Evolutionary conservation across 345 rosid species (phyloP), one percentile per base, ranked within the genome.

Genomic region (Arabis hirsuta): DNA sequence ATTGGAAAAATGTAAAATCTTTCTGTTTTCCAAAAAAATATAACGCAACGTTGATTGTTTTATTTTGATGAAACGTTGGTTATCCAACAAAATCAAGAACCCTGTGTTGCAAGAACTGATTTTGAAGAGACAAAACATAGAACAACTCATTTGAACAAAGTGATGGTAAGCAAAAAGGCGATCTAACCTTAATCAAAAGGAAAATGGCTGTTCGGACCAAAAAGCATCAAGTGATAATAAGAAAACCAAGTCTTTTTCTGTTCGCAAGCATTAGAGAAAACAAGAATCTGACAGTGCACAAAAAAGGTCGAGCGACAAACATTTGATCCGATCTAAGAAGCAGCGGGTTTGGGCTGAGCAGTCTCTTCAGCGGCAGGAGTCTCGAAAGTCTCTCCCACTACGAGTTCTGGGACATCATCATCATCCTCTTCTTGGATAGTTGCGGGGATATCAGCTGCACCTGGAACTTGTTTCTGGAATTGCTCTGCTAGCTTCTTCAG

Each of bases 401-500:
- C 98, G 57, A 92, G 98, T 6, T 88, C 93, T 0, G 98, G 98
- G 52, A 92, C 97, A 38, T 87, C 95, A 10, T 72, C 81, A 14
- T 91, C 96, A 1, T 90, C 98, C 10, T 88, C 92, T 69, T 84
- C 92, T 44, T 73, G 85, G 12, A 74, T 69, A 1, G 80, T 54
- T 5, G 82, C 67, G 3, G 84, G 85, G 8, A 78, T 70, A 55
- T 69, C 55, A 45, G 76, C 90, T 5, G 77, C 79, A 55, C 78
- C 80, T 2, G 96, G 87, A 9, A 77, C 68, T 58, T 90, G 91
- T 84, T 85, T 95, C 86, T 94, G 96, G 82, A 86, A 85, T 69
- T 94, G 98, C 81, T 94, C 98, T 0, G 97, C 98, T 78, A 95
- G 76, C 82, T 85, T 95, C 86, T 87, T 91, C 76, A 95, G 70